Evolutionary conservation across 2,329 filamentous ascomycete species (phyloP), one percentile per base, ranked within the genome.

Genomic region (Cryphonectria japonica): DNA sequence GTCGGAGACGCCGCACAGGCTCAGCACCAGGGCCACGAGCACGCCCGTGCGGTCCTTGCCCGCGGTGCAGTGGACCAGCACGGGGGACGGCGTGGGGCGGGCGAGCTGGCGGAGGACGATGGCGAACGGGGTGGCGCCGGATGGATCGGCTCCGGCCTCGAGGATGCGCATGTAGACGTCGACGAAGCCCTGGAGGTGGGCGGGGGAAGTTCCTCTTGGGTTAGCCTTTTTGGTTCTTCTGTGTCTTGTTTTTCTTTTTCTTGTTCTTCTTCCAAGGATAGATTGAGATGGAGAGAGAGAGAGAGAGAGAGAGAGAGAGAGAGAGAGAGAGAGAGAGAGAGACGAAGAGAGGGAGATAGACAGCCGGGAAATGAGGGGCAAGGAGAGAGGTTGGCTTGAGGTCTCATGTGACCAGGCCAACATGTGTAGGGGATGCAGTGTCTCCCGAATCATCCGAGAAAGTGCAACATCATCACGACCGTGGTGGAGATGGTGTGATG

Each of bases 31-130:
- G 3, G 91, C 92, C 65, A 88, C 87, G 61, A 93, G 81, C 5
- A 94, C 85, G 2, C 92, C 92, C 0, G 92, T 94, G 60, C 92
- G 85, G 78, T 95, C 92, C 80, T 95, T 95, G 16, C 92, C 92
- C 0, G 91, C 91, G 0, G 91, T 92, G 79, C 92, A 94, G 77
- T 95, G 92, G 9, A 94, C 82, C 8, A 93, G 82, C 13, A 91
- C 80, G 9, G 90, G 88, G 19, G 57, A 8, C 78, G 66, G 66
- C 80, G 70, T 77, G 74, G 16, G 76, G 67, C 26, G 74, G 76
- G 87, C 79, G 9, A 93, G 81, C 75, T 93, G 87, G 22, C 80
- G 78, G 54, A 93, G 83, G 61, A 87, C 82, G 1, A 79, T 82
- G 46, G 76, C 79, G 71, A 94, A 91, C 1, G 82, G 83, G 76